These are phyloP conservation scores for Podospora australis DNA, from an alignment of 495 filamentous ascomycete species.

Conservation along the genomic window DNA sequence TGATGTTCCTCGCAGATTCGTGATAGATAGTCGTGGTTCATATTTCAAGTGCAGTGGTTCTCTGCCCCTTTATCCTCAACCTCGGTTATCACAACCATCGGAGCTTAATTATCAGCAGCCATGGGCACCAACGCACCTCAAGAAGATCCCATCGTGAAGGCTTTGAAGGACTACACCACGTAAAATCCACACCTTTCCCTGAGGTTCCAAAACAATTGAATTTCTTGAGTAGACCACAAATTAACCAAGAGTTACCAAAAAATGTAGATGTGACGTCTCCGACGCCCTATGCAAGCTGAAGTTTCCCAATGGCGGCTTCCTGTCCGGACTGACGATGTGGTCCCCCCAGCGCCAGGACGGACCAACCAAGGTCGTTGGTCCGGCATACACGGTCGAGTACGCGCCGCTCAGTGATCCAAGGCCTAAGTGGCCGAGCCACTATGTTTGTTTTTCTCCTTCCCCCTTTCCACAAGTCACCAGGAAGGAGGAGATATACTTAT, in stretches of 20 bases:
- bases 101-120: slow-evolving; percentile 12
- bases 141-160: slow-evolving; percentile 32
- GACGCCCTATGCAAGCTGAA: slow-evolving; percentile 46
- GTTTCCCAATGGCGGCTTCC: slow-evolving; percentile 49
- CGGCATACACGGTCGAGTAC: slow-evolving; percentile 53
- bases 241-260: neutral
- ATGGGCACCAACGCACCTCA: neutral
- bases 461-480: neutral
- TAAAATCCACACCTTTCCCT: slow-evolving; percentile 19
- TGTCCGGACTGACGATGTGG: slow-evolving; percentile 52
- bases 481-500: neutral
- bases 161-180: slow-evolving; percentile 39
- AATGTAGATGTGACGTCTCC: slow-evolving; percentile 38
- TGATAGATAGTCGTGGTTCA: too few species aligned
- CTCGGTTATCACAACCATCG: slow-evolving; percentile 7
- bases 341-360: slow-evolving; percentile 47
- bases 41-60: too few species aligned
- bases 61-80: neutral
- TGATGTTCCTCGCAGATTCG: neutral
- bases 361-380: slow-evolving; percentile 49
- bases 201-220: neutral
- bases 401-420: slow-evolving; percentile 39
- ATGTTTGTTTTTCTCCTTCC: slow-evolving; percentile 30
- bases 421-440: slow-evolving; percentile 41
- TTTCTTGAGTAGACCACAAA: slow-evolving; percentile 1